Percentiles rank a stretch among this genome's conserved stretches.
phyloP scores from a whole-genome alignment of 352 stramenopile genomes.

The Pythium rhizo-oryzae region DNA sequence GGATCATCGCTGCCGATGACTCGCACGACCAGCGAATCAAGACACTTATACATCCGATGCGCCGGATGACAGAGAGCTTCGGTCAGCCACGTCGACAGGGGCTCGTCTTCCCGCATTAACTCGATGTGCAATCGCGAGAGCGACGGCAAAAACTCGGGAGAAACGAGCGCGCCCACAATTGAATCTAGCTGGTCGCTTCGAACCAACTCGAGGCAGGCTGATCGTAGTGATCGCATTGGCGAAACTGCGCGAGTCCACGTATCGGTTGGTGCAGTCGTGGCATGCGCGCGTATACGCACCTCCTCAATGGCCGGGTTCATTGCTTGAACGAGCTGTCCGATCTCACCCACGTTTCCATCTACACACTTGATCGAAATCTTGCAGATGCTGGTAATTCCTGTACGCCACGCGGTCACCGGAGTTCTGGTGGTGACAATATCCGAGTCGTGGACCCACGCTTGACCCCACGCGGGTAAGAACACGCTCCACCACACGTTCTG shows the following conservation, averaged over 20 bases:
- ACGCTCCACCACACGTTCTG: background rate
- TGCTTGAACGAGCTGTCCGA: background rate
- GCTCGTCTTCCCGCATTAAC: too few relatives aligned
- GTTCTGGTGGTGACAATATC: background rate
- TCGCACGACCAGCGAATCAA: too few relatives aligned
- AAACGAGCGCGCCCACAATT: background rate
- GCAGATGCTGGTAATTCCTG: background rate
- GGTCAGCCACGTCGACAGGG: too few relatives aligned
- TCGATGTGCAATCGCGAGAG: too few relatives aligned
- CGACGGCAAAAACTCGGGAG: too few relatives aligned
- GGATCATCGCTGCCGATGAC: too few relatives aligned
- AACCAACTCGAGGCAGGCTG: background rate
- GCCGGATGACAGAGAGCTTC: too few relatives aligned
- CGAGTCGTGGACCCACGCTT: background rate
- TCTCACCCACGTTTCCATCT: background rate
- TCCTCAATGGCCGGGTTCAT: background rate
- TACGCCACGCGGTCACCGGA: background rate
- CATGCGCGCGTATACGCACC: background rate
- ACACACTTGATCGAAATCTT: background rate
- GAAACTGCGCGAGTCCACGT: background rate
- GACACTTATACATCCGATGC: too few relatives aligned
- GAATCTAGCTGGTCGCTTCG: background rate
- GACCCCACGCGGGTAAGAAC: background rate
- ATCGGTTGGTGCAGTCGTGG: background rate
- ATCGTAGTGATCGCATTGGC: background rate